Evolutionary conservation across 2,329 filamentous ascomycete genomes (phyloP).

Genomic region (Nothomitra cinnamomea): DNA sequence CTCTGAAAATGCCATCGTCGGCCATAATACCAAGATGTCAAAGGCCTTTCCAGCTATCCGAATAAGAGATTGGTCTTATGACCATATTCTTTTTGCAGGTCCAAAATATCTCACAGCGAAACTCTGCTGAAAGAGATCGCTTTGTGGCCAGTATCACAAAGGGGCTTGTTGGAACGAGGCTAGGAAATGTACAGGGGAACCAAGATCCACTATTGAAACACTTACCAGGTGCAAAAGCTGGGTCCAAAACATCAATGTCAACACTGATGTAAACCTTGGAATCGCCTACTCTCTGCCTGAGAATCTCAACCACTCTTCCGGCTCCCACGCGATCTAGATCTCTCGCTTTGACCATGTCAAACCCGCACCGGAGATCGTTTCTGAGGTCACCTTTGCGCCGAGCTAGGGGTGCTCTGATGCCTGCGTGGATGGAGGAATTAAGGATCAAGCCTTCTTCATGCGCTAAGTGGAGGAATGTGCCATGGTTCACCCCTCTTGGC

Average conservation of each 20-base stretch:
- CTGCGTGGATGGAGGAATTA: slow-evolving; percentile 43
- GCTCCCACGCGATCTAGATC: slow-evolving; percentile 34
- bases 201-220: not conserved
- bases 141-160: not conserved
- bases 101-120: not conserved
- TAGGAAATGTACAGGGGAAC: not conserved
- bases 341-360: slow-evolving; percentile 37
- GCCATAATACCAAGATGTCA: not conserved
- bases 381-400: slow-evolving; percentile 33
- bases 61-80: too few relatives aligned
- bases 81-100: not conserved
- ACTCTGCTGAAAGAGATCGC: not conserved
- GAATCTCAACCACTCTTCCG: slow-evolving; percentile 27
- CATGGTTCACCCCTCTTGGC: slow-evolving; percentile 35
- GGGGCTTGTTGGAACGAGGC: not conserved
- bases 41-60: too few relatives aligned
- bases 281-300: slow-evolving; percentile 33
- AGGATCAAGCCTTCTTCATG: slow-evolving; percentile 42
- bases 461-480: slow-evolving; percentile 44
- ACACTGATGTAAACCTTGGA: slow-evolving; percentile 39
- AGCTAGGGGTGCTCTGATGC: slow-evolving; percentile 37
- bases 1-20: not conserved
- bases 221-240: slow-evolving; percentile 35
- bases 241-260: slow-evolving; percentile 40
- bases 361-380: slow-evolving; percentile 42